Base-by-base conservation (phyloP, 371 early-diverging fungal species). In the Rhizopus delemar region DNA sequence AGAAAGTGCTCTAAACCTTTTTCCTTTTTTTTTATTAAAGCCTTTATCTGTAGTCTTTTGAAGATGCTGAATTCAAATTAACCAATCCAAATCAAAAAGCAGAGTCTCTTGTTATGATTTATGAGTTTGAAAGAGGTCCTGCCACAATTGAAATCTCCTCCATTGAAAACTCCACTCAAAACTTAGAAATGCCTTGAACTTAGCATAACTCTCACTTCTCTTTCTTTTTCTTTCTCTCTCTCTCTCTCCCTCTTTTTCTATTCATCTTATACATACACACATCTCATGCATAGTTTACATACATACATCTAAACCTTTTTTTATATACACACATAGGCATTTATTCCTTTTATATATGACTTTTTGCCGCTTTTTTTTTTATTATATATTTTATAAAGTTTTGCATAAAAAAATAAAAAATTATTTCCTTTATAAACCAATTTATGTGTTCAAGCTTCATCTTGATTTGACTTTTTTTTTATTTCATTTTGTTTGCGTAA, bases 101-200 rank as follows among this genome's bases (percentile, higher is more conserved):
- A 7, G 57, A 61, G 28, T 48, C 78, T 52, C 60, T 81, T 29
- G 71, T 70, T 50, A 73, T 77, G 61, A 58, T 67, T 0, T 78
- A 70, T 60, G 79, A 78, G 32, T 81, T 81, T 50, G 77, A 78
- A 59, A 66, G 65, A 12, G 77, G 77, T 0, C 45, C 56, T 29
- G 79, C 77, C 3, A 54, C 59, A 0, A 69, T 72, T 49, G 72
- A 69, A 29, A 48, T 72, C 15, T 59, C 59, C 8, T 29, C 55
- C n/a, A 49, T 71, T n/a, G 49, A 51, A 51, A 51, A 16, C 13
- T 36, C 35, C 41, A 53, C 39, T 13, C 49, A 48, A 48, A 13
- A 13, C 15, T 11, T 31, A 29, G 49, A 31, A 48, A 28, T 31
- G 6, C 6, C 28, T 9, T 43, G 43, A 43, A 15, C 16, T 8